Evolutionary conservation across 768 basidiomycete genomes (phyloP), one percentile per base, ranked within the genome.

Genomic region (Hypholoma sublateritium): DNA sequence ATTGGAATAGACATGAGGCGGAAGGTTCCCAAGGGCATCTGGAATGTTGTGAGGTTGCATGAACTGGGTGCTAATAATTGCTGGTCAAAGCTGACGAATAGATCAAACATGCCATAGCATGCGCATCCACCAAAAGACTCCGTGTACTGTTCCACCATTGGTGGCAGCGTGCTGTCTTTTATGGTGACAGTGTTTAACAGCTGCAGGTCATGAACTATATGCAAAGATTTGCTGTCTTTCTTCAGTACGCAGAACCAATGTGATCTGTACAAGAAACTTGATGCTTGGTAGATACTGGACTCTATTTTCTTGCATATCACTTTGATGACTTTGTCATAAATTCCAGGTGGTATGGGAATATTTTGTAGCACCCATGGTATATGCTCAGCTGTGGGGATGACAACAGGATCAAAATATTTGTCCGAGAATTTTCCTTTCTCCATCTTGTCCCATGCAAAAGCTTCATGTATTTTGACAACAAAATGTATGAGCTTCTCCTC

Each of bases 181-280:
- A 80, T 75, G 0, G 72, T 69, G 1, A 79, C 70, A 19, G 56
- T 51, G 53, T 80, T 79, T 0, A 79, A 61, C 0, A 72, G 74
- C 48, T 75, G 68, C 0, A 79, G 56, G 44, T 73, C 69, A 47
- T 77, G 75, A 0, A 80, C 74, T 1, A 76, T 62, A 5, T 71
- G 53, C 0, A 80, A 53, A 0, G 49, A 50, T 42, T 65, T 44
- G 53, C 73, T 57, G 59, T 65, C 68, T 44, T 74, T 73, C 59
- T 79, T 79, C 0, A 69, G 25, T 0, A 78, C 73, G 19, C 64
- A 68, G 48, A 79, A 78, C 76, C 74, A 77, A 2, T 64, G 41
- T 0, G 71, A 71, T 4, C 70, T 58, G 48, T 78, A 80, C 0
- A 71, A 70, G 0, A 71, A 70, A 6, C 72, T 65, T 1, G 68